A percentile compares a stretch with the other conserved stretches of the same genome.
Conservation (phyloP, 2,329 filamentous ascomycete species). For the Colletotrichum kahawae region DNA sequence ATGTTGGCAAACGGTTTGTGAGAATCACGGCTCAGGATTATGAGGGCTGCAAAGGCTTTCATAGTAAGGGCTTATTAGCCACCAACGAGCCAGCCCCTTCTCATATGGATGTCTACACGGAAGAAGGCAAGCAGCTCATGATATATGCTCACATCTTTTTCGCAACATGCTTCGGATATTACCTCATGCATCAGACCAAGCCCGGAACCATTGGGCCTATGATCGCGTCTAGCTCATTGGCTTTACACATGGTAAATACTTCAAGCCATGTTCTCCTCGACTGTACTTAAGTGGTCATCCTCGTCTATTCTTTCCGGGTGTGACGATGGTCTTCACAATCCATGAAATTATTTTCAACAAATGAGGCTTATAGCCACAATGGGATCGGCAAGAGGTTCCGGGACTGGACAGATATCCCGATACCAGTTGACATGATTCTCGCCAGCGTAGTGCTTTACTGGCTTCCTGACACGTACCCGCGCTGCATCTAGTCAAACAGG, state of each 20-base stretch:
- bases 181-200: background rate
- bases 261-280: background rate
- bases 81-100: background rate
- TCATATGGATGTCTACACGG: background rate
- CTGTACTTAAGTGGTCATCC: rapidly evolving
- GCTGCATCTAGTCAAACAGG: conserved; percentile 55
- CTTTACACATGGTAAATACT: background rate
- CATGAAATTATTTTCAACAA: rapidly evolving
- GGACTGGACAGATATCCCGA: conserved; percentile 47
- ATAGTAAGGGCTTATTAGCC: conserved; percentile 20
- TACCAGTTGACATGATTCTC: conserved; percentile 47
- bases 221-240: background rate
- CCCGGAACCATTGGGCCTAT: background rate
- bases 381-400: conserved; percentile 61
- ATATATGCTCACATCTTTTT: background rate
- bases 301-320: background rate
- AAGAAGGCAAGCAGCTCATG: background rate
- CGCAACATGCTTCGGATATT: background rate
- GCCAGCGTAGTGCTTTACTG: conserved; percentile 58
- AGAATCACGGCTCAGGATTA: background rate
- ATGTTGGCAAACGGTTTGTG: background rate
- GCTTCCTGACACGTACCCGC: conserved; percentile 54
- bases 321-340: rapidly evolving
- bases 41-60: background rate
- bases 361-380: background rate